Base-by-base conservation (phyloP, 2,329 filamentous ascomycete species). In the Colletotrichum graminicola region DNA sequence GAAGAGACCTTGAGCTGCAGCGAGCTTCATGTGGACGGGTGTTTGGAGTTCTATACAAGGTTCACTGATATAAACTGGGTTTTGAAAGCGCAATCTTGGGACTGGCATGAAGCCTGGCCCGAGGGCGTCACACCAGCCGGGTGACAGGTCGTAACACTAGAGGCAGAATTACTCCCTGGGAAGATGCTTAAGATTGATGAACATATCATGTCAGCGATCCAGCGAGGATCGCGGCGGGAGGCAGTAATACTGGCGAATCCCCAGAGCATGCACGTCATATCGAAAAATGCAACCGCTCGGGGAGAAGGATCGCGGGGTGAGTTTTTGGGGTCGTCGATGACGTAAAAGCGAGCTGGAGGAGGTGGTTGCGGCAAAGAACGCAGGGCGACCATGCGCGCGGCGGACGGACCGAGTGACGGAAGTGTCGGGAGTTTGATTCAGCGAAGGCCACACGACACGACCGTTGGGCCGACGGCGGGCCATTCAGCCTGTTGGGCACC, bases 341-440 rank as follows among this genome's bases (percentile, higher is more conserved):
- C 54, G 59, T 49, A 47, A 14, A 29, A 26, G 5, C n/a, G 29
- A 54, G 23, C 41, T 60, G 29, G n/a, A n/a, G 23, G 10, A 14
- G 43, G 43, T 36, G 18, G 29, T 39, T 34, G 45, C 47, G 39
- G 60, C 59, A 49, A 29, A 43, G 57, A 29, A 39, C n/a, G 52
- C 59, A 67, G 56, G 56, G 51, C 51, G 56, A 63, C 26, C 45
- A 32, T 21, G 36, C n/a, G 36, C 57, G n/a, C 67, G 18, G 43
- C 59, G 47, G 47, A 68, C 45, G 59, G 60, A 54, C 59, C 59
- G 69, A 66, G 51, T 55, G 59, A 41, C 65, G 69, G 69, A 72
- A 64, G 54, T 69, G 65, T 69, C 69, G 69, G 69, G 60, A 7
- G 32, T 72, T 72, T 68, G 59, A 60, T 64, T 68, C 59, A 64